A percentile compares a stretch with the other conserved stretches of the same genome.
These are phyloP conservation scores for Erysimum cheiranthoides DNA, from an alignment of 345 rosid genomes.

Conservation along the genomic window DNA sequence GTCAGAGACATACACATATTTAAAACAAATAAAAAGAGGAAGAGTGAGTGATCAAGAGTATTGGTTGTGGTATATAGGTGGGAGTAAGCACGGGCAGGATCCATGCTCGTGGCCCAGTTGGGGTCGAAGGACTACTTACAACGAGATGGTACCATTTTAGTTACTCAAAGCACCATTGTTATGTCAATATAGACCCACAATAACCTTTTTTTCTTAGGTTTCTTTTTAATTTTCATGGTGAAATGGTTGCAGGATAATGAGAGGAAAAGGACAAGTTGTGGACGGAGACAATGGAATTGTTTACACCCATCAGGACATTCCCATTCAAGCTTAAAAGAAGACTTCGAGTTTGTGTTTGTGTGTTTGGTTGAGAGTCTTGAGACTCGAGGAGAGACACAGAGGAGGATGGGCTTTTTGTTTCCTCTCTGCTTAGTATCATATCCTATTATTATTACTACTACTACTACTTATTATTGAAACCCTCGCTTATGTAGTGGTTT, in stretches of 20 bases:
- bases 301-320: slow-evolving; percentile 76
- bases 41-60: slow-evolving; percentile 4
- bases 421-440: slow-evolving; percentile 41
- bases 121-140: slow-evolving; percentile 94
- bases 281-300: slow-evolving; percentile 79
- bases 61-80: slow-evolving; percentile 56
- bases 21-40: not conserved
- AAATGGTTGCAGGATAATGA: slow-evolving; percentile 75
- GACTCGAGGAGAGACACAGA: slow-evolving; percentile 31
- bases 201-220: not conserved
- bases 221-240: not conserved
- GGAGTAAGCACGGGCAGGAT: slow-evolving; percentile 98
- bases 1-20: not conserved
- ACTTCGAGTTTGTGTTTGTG: not conserved
- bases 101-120: slow-evolving; percentile 99
- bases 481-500: slow-evolving; percentile 49
- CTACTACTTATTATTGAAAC: slow-evolving; percentile 33
- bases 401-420: slow-evolving; percentile 45
- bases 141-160: slow-evolving; percentile 76
- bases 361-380: slow-evolving; percentile 30
- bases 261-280: slow-evolving; percentile 94
- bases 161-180: not conserved
- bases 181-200: not conserved
- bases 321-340: slow-evolving; percentile 43
- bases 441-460: slow-evolving; percentile 15